These are phyloP conservation scores for Hyaloscypha variabilis DNA, from an alignment of 495 filamentous ascomycete species.

Conservation along the genomic window DNA sequence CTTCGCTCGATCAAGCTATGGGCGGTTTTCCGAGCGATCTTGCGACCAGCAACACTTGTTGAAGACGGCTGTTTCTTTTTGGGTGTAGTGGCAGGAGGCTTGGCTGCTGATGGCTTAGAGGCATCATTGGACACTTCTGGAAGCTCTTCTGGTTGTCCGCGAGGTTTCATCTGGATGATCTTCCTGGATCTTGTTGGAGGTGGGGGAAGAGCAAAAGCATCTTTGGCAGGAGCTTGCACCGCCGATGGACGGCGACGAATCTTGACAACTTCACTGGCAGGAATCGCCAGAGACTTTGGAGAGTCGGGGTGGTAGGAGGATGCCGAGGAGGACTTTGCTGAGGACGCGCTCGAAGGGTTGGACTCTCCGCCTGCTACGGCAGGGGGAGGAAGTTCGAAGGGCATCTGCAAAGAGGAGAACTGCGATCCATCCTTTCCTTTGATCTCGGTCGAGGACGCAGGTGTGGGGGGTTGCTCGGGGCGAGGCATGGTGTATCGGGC, in stretches of 20 bases:
- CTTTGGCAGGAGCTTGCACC: constrained; percentile 53
- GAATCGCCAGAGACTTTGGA: constrained; percentile 57
- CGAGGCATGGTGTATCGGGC: constrained; percentile 63
- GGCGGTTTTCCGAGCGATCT: constrained; percentile 94
- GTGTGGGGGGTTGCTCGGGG: constrained; percentile 74
- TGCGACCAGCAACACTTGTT: constrained; percentile 80
- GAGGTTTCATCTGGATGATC: constrained; percentile 97
- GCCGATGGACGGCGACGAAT: constrained; percentile 58
- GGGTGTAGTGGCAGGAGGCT: constrained; percentile 46
- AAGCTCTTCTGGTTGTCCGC: constrained; percentile 41
- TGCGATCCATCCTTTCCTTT: constrained; percentile 69
- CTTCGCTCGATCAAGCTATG: constrained; percentile 94
- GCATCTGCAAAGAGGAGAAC: constrained; percentile 53
- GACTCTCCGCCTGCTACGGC: constrained; percentile 57
- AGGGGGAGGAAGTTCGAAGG: constrained; percentile 84
- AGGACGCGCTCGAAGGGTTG: constrained; percentile 40
- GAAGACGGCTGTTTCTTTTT: constrained; percentile 73
- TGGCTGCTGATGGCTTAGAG: constrained; percentile 24
- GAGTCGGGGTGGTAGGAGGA: constrained; percentile 56
- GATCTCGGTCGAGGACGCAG: constrained; percentile 82
- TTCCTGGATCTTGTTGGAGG: constrained; percentile 90
- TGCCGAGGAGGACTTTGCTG: constrained; percentile 37
- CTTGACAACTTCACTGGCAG: constrained; percentile 57
- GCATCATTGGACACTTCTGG: constrained; percentile 28
- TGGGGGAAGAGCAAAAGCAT: constrained; percentile 79